phyloP scores from a whole-genome alignment of 257 asterid genomes.

The Nicotiana tomentosiformis region DNA sequence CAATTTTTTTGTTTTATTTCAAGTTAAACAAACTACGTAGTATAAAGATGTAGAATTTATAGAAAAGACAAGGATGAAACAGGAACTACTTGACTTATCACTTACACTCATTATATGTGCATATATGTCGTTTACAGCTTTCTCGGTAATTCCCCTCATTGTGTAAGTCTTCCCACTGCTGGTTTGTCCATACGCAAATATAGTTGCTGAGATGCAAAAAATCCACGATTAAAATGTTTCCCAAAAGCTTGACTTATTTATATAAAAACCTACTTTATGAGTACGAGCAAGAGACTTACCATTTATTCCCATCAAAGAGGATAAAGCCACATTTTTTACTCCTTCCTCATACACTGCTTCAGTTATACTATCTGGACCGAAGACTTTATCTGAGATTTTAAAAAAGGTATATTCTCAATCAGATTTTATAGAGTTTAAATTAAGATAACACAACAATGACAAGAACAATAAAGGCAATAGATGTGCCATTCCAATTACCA shows the following conservation, averaged over 20 bases:
- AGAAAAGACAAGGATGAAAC: neutral
- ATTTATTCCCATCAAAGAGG: conserved; percentile 95
- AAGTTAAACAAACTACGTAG: neutral
- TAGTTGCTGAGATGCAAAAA: conserved; percentile 64
- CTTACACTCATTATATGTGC: conserved; percentile 82
- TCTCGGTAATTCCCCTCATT: conserved; percentile 88
- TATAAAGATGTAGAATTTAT: neutral
- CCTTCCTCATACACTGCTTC: conserved; percentile 83
- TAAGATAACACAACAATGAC: neutral
- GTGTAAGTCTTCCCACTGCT: conserved; percentile 98
- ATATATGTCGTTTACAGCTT: conserved; percentile 87
- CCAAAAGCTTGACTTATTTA: neutral
- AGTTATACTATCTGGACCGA: conserved; percentile 67
- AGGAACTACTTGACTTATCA: neutral
- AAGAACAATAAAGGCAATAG: neutral
- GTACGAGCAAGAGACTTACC: conserved; percentile 31
- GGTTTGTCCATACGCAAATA: conserved; percentile 96
- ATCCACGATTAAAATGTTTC: neutral
- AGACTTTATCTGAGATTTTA: conserved; percentile 67
- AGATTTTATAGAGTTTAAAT: neutral
- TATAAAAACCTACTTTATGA: neutral
- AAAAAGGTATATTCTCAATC: neutral
- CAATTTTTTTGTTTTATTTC: neutral
- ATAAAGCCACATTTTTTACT: conserved; percentile 84
- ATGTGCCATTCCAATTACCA: conserved; percentile 37